These are phyloP conservation scores for Ophiocordyceps camponoti-rufipedis DNA, from an alignment of 2,329 filamentous ascomycete genomes.

Conservation along the genomic window DNA sequence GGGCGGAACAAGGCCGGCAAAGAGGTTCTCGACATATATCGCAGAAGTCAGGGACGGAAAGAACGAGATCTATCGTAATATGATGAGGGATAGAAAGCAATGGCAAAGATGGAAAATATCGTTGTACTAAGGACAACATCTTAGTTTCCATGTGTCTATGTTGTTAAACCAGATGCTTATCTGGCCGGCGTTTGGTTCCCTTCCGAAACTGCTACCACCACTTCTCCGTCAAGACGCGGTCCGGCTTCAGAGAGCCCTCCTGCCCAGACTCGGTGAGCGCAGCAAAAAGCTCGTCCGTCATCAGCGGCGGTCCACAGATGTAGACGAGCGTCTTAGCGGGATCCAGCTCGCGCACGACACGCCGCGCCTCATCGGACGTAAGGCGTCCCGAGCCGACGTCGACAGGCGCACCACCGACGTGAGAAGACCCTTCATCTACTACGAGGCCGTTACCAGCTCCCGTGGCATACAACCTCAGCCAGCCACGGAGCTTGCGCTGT, in stretches of 20 bases:
- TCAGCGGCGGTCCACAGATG: slow-evolving; percentile 47
- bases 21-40: slow-evolving; percentile 42
- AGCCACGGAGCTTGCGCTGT: slow-evolving; percentile 17
- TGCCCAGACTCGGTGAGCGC: slow-evolving; percentile 17
- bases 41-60: slow-evolving; percentile 38
- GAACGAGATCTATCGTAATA: slow-evolving; percentile 58
- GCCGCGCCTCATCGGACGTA: slow-evolving; percentile 19
- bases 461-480: slow-evolving; percentile 29
- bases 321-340: slow-evolving; percentile 32
- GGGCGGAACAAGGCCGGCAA: slow-evolving; percentile 38
- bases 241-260: slow-evolving; percentile 19
- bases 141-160: no score
- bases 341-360: slow-evolving; percentile 16
- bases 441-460: not conserved
- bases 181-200: no score
- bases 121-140: no score
- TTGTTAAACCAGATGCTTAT: not conserved
- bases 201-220: slow-evolving; percentile 33
- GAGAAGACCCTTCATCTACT: not conserved
- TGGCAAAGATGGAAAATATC: no score
- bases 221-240: slow-evolving; percentile 38
- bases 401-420: slow-evolving; percentile 3
- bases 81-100: no score
- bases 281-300: slow-evolving; percentile 49
- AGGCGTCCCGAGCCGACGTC: slow-evolving; percentile 21